Base-by-base conservation (phyloP, 768 basidiomycete species). In the Inosperma sp. region DNA sequence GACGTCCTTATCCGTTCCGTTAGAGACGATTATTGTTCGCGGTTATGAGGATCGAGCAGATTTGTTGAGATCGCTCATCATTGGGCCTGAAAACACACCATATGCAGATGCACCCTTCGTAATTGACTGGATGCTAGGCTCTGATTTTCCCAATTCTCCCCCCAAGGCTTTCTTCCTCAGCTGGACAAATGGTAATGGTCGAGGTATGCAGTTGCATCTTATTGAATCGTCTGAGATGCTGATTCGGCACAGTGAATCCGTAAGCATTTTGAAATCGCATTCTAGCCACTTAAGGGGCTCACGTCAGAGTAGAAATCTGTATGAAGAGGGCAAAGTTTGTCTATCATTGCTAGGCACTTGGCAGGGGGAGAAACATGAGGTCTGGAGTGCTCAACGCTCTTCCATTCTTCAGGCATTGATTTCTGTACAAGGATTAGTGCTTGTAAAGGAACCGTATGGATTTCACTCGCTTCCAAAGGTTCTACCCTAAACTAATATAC, bases 281-380 rank as follows among this genome's bases (percentile, higher is more conserved):
- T 7, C 8, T 16, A 8, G 16, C 8, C 7, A 26, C 29, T 31
- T 29, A 22, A 49, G 39, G 13, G 23, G n/a, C n/a, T 53, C 12
- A 43, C 42, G n/a, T 12, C n/a, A 36, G 12, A 30, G 42, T 35
- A 89, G 87, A 34, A 95, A 95, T 69, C 67, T 96, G 34, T 97
- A 97, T 55, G 93, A 94, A 62, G 93, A 96, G 56, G 93, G 93
- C 36, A 95, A 95, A 66, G 92, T 95, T 25, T 95, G 93, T 59
- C 67, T 95, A 34, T 94, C 92, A 13, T 90, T 95, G 42, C 70
- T 95, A 6, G 90, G 90, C 13, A 94, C 93, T 0, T 96, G 93
- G 93, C 78, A 82, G 7, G 93, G 93, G 7, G 94, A 95, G 59
- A 81, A 77, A 62, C 86, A 76, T 53, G 92, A 97, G 69, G 83